A percentile compares a stretch with the other conserved stretches of the same genome.
phyloP scores from a whole-genome alignment of 257 asterid species.

The Nemophila menziesii region DNA sequence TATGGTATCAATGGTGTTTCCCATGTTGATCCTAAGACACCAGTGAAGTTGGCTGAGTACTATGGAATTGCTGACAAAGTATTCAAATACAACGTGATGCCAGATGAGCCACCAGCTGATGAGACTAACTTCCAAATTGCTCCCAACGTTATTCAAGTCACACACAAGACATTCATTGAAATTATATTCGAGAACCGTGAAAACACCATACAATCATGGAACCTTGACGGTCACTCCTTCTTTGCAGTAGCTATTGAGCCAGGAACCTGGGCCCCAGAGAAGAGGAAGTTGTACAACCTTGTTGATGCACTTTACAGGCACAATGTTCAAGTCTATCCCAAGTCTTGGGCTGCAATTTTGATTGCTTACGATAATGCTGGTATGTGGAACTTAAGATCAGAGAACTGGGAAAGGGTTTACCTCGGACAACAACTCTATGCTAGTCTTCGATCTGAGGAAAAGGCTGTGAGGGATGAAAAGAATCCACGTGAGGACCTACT shows the following conservation, averaged over 20 bases:
- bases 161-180: constrained; percentile 46
- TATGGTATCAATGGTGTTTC: constrained; percentile 57
- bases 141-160: constrained; percentile 41
- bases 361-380: constrained; percentile 62
- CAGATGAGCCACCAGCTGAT: constrained; percentile 9
- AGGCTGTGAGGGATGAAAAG: constrained; percentile 49
- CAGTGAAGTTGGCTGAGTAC: constrained; percentile 67
- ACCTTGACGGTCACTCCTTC: constrained; percentile 69
- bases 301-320: constrained; percentile 53
- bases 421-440: constrained; percentile 65
- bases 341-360: constrained; percentile 60
- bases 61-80: constrained; percentile 39
- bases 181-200: constrained; percentile 60
- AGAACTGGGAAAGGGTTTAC: constrained; percentile 63
- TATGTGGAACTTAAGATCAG: constrained; percentile 71
- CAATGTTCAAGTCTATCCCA: constrained; percentile 73
- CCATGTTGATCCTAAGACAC: constrained; percentile 45
- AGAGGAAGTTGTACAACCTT: constrained; percentile 46
- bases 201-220: constrained; percentile 42
- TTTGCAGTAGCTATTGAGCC: constrained; percentile 66
- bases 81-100: no score
- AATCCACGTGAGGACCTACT: no score
- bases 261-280: constrained; percentile 40
- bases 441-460: constrained; percentile 41
- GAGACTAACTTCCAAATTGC: constrained; percentile 22